Conservation (phyloP, 345 rosid genomes). For the Salix viminalis region DNA sequence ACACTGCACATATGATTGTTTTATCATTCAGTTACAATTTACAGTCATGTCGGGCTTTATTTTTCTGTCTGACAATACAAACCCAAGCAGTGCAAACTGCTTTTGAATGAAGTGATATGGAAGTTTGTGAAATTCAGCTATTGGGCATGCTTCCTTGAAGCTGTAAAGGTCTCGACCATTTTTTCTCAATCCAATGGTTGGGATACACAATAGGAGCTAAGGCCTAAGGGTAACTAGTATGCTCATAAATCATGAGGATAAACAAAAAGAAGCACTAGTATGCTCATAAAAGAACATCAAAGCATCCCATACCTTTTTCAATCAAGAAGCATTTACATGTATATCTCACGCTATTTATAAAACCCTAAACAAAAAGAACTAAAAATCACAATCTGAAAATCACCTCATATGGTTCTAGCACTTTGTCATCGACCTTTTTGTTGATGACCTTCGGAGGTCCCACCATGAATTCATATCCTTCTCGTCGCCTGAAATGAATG, state of each 20-base stretch:
- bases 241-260: neutral
- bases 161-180: too few relatives aligned
- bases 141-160: neutral
- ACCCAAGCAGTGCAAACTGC: slow-evolving; percentile 1
- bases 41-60: neutral
- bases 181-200: too few relatives aligned
- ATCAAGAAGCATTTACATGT: neutral
- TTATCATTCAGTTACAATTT: neutral
- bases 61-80: neutral
- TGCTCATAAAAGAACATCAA: neutral
- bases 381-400: slow-evolving; percentile 19
- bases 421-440: slow-evolving; percentile 68
- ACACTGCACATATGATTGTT: neutral
- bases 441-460: slow-evolving; percentile 97
- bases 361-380: neutral
- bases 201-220: too few relatives aligned
- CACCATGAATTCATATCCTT: slow-evolving; percentile 97
- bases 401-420: slow-evolving; percentile 90
- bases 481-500: slow-evolving; percentile 77
- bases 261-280: neutral
- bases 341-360: neutral
- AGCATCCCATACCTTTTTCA: neutral
- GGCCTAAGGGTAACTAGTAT: too few relatives aligned
- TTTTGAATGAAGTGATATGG: neutral
- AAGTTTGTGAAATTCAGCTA: neutral